Percentiles rank a stretch among this genome's conserved stretches.
phyloP scores from a whole-genome alignment of 1,284 basidiomycete species.

The Athelia psychrophila region DNA sequence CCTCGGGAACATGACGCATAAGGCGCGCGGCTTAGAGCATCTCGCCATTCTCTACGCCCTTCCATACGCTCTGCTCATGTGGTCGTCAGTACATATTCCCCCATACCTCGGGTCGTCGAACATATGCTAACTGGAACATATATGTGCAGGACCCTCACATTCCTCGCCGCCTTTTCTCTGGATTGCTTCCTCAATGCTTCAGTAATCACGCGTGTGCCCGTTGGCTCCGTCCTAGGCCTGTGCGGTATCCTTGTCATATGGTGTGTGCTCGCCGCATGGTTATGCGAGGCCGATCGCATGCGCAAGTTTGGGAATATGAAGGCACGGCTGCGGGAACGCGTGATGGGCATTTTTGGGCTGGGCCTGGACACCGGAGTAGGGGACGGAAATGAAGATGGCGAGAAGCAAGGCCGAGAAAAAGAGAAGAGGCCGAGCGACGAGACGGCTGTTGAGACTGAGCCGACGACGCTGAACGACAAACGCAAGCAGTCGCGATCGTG shows the following conservation, averaged over 20 bases:
- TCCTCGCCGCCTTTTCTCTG: constrained; percentile 21
- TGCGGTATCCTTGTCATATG: neutral
- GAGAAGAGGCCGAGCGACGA: too few species aligned
- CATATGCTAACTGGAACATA: neutral
- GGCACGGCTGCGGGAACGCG: too few species aligned
- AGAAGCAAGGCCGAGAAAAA: too few species aligned
- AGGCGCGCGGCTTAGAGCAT: neutral
- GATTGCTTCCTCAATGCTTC: constrained; percentile 18
- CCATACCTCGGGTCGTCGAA: neutral
- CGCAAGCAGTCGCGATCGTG: too few species aligned
- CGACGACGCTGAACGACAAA: too few species aligned
- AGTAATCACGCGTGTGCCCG: neutral
- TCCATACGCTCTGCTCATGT: constrained; percentile 1
- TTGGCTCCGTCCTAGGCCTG: neutral
- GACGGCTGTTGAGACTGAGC: too few species aligned
- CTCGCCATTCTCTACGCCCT: neutral
- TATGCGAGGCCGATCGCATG: too few species aligned
- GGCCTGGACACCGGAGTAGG: too few species aligned
- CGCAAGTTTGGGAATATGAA: too few species aligned
- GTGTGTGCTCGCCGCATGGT: neutral
- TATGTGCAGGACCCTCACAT: constrained; percentile 24
- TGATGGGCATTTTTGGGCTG: too few species aligned
- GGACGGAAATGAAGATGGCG: too few species aligned
- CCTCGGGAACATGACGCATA: neutral
- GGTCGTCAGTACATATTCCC: neutral